These are phyloP conservation scores for Hydnomerulius pinastri DNA, from an alignment of 768 basidiomycete species.

Conservation along the genomic window DNA sequence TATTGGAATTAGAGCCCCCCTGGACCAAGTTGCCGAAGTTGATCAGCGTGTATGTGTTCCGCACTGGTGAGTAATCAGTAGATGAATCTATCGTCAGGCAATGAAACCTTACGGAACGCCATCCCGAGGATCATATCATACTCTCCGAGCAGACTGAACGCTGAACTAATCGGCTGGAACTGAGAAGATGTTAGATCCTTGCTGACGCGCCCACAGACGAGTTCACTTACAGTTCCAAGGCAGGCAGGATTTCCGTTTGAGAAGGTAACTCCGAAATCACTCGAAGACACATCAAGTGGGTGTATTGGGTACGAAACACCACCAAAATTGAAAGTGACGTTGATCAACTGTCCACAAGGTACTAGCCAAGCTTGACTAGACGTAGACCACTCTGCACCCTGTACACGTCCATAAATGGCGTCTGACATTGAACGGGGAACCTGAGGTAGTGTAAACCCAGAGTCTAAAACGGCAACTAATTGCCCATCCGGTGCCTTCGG, in stretches of 20 bases:
- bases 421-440: constrained; percentile 75
- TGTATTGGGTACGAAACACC: constrained; percentile 70
- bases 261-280: constrained; percentile 49
- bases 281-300: constrained; percentile 68
- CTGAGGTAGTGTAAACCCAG: constrained; percentile 71
- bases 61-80: constrained; percentile 48
- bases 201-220: background rate
- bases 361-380: constrained; percentile 64
- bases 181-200: constrained; percentile 28
- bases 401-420: constrained; percentile 78
- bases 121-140: constrained; percentile 86
- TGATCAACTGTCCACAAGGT: constrained; percentile 74
- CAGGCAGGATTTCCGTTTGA: constrained; percentile 57
- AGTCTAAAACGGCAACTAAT: constrained; percentile 73
- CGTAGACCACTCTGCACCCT: constrained; percentile 65
- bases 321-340: constrained; percentile 71
- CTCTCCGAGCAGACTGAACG: constrained; percentile 73
- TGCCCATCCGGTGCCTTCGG: constrained; percentile 64
- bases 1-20: constrained; percentile 44
- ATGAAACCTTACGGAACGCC: constrained; percentile 61
- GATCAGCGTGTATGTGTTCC: constrained; percentile 72
- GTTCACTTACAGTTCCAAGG: constrained; percentile 61
- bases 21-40: constrained; percentile 72
- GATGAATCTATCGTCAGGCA: background rate
- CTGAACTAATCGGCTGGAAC: constrained; percentile 84